Percentiles rank a stretch among this genome's conserved stretches.
Conservation (phyloP, 192 early-diverging fungal genomes). For the Entomortierella parvispora region DNA sequence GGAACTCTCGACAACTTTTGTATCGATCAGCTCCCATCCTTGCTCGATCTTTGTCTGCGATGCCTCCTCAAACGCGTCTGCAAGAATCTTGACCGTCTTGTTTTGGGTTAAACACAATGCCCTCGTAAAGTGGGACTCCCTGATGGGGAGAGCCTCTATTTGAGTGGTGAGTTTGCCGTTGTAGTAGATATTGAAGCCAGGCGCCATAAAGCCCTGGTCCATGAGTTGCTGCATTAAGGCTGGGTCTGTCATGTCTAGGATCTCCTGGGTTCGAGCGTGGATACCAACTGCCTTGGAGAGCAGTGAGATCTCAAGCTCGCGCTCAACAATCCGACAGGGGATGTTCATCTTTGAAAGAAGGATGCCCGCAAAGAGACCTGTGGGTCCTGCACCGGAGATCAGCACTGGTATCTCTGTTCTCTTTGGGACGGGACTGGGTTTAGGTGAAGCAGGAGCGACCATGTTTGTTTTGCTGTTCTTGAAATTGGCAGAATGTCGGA, state of each 20-base stretch:
- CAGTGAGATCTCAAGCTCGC: background rate
- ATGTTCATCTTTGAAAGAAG: conserved; percentile 3
- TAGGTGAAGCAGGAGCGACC: no score
- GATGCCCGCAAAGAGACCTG: conserved; percentile 15
- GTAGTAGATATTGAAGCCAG: background rate
- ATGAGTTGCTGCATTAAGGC: background rate
- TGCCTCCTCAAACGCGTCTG: conserved; percentile 5
- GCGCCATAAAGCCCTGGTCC: background rate
- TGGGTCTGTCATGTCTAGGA: background rate
- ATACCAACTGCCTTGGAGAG: conserved; percentile 12
- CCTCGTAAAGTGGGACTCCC: background rate
- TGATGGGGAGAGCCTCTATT: no score
- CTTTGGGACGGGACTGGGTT: no score
- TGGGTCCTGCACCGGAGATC: conserved; percentile 19
- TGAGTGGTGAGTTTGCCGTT: background rate
- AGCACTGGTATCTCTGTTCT: conserved; percentile 4
- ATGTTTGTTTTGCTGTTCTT: no score
- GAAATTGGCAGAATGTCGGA: no score
- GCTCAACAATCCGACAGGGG: conserved; percentile 14
- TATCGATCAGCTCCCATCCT: conserved; percentile 11
- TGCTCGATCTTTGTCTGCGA: background rate
- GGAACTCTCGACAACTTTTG: conserved; percentile 11
- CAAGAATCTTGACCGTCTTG: background rate
- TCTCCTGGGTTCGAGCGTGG: conserved; percentile 11
- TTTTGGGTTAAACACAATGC: background rate